Evolutionary conservation across 371 early-diverging fungal genomes (phyloP), one percentile per base, ranked within the genome.

Genomic region (Globomyces sp.): DNA sequence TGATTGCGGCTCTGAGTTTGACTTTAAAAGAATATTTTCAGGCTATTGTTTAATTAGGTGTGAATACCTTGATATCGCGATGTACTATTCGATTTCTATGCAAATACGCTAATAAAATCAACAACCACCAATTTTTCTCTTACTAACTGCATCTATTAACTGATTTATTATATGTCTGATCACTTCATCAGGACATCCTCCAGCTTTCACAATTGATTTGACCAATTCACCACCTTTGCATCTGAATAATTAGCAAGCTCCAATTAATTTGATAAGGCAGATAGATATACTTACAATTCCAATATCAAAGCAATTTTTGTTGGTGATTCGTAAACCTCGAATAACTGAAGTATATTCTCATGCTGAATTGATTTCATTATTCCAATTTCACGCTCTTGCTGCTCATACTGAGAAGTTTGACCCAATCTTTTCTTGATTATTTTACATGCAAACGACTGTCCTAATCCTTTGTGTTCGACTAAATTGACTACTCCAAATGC

Each of bases 331-430:
- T 67, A 74, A 0, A 80, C 79, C 41, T 77, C 80, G 3, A 61
- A 43, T 50, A 82, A 50, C 34, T 65, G 66, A 2, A 82, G 69
- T 37, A 80, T 75, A 57, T 76, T 66, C 9, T 67, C 71, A 62
- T 82, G 82, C 8, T 62, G 50, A 4, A 82, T 68, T 0, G 65
- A 57, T 62, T 82, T 80, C 75, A 80, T 72, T 58, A 82, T 76
- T 2, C 73, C 64, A 4, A 82, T 70, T 57, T 82, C 82, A 8
- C 78, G 74, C 58, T 70, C 67, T 37, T 76, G 58, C 50, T 82
- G 82, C 48, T 81, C 80, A 36, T 78, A 76, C 4, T 42, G 13
- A 1, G 68, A 59, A 24, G 68, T 58, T 0, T 68, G 52, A 2
- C 77, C 75, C 11, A 52, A 45, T 62, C 65, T 75, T 65, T 81